A percentile compares a stretch with the other conserved stretches of the same genome.
phyloP scores from a whole-genome alignment of 2,329 filamentous ascomycete species.

The Diaporthe eres region DNA sequence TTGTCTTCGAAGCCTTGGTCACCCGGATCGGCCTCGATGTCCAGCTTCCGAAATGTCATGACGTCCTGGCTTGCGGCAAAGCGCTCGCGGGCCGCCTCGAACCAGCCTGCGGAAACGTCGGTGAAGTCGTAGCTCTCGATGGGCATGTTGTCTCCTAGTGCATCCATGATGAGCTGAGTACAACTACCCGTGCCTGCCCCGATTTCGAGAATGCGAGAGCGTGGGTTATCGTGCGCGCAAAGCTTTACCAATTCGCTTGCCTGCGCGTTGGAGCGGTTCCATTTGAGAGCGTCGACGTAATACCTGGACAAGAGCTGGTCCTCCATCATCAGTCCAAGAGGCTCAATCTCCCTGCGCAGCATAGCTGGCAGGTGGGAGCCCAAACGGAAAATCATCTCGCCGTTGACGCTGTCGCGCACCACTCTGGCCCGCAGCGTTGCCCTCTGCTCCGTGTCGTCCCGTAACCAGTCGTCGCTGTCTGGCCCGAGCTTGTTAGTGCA shows the following conservation, averaged over 20 bases:
- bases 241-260: background rate
- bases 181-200: constrained; percentile 45
- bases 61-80: constrained; percentile 38
- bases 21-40: background rate
- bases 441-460: background rate
- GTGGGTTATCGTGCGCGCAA: background rate
- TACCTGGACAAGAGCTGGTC: background rate
- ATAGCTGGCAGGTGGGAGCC: background rate
- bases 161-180: constrained; percentile 20
- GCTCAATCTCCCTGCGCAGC: background rate
- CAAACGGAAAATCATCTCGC: background rate
- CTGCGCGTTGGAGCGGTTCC: background rate
- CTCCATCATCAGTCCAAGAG: background rate
- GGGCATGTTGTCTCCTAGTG: background rate
- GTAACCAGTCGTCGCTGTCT: background rate
- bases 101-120: constrained; percentile 57
- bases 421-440: background rate
- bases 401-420: no score
- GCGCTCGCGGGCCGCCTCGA: constrained; percentile 50
- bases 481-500: no score
- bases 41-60: background rate
- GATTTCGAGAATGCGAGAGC: background rate
- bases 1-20: background rate
- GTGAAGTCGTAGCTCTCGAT: constrained; percentile 57
- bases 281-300: background rate